phyloP scores from a whole-genome alignment of 768 basidiomycete genomes.

The Chalciporus sphaerocephalus region DNA sequence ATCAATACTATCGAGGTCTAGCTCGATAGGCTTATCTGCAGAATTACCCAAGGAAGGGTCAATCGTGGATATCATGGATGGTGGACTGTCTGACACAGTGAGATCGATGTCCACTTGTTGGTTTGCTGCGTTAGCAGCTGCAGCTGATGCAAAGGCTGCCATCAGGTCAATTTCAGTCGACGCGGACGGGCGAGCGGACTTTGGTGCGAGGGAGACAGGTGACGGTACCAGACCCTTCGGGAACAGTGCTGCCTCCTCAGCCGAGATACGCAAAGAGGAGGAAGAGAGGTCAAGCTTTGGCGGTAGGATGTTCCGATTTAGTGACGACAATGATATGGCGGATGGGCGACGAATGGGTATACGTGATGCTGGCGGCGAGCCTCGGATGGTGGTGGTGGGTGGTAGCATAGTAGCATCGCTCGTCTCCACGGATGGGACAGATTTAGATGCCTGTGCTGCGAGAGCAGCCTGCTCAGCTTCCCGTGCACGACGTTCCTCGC shows the following conservation, averaged over 20 bases:
- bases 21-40: slow-evolving; percentile 77
- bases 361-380: slow-evolving; percentile 33
- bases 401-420: slow-evolving; percentile 18
- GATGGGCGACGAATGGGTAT: slow-evolving; percentile 57
- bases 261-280: slow-evolving; percentile 56
- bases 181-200: slow-evolving; percentile 63
- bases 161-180: slow-evolving; percentile 58
- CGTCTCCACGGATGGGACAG: slow-evolving; percentile 20
- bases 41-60: slow-evolving; percentile 50
- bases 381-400: slow-evolving; percentile 30
- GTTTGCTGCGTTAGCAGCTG: slow-evolving; percentile 31
- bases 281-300: slow-evolving; percentile 82
- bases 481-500: slow-evolving; percentile 53
- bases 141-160: slow-evolving; percentile 52
- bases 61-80: slow-evolving; percentile 22
- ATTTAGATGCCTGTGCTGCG: slow-evolving; percentile 27
- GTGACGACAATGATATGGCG: slow-evolving; percentile 74
- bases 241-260: slow-evolving; percentile 57
- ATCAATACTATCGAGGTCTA: slow-evolving; percentile 68
- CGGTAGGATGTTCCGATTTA: slow-evolving; percentile 66
- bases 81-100: slow-evolving; percentile 39
- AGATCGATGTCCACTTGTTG: slow-evolving; percentile 54
- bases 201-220: slow-evolving; percentile 78
- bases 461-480: slow-evolving; percentile 43
- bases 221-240: slow-evolving; percentile 59